Conservation (phyloP, 306 rosid genomes). For the Vigna radiata region DNA sequence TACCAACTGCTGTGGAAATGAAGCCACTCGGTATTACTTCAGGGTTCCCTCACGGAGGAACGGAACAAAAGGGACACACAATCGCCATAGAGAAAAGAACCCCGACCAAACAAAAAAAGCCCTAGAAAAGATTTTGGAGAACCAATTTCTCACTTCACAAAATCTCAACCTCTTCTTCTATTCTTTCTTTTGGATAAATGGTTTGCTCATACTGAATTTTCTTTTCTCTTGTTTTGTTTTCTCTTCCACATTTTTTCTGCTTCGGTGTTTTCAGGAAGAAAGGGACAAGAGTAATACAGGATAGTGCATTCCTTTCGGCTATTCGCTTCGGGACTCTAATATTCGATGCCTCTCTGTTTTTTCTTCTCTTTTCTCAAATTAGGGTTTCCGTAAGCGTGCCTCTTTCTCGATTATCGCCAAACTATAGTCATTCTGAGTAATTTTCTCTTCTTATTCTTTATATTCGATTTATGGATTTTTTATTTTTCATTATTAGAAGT, state of each 20-base stretch:
- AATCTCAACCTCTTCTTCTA: constrained; percentile 18
- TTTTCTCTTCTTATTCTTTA: neutral
- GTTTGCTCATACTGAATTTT: constrained; percentile 13
- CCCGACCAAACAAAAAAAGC: constrained; percentile 41
- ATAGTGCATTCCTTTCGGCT: constrained; percentile 35
- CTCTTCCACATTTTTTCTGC: constrained; percentile 37
- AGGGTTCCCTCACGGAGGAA: constrained; percentile 37
- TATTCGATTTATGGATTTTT: neutral
- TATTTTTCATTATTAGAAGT: neutral
- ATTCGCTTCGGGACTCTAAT: constrained; percentile 24
- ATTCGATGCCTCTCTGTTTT: constrained; percentile 46
- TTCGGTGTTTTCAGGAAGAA: constrained; percentile 61
- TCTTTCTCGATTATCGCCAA: constrained; percentile 34
- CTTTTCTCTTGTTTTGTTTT: constrained; percentile 16
- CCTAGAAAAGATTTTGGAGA: constrained; percentile 47
- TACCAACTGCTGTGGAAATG: constrained; percentile 17
- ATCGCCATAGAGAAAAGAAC: constrained; percentile 34
- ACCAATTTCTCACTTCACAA: constrained; percentile 24
- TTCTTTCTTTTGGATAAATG: constrained; percentile 36
- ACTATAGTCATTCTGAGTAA: constrained; percentile 59
- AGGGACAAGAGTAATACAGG: constrained; percentile 33
- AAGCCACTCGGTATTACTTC: constrained; percentile 30
- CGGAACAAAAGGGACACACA: constrained; percentile 32
- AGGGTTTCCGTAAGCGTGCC: constrained; percentile 70
- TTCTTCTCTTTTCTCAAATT: constrained; percentile 62